Evolutionary conservation across 495 filamentous ascomycete genomes (phyloP), one percentile per base, ranked within the genome.

Genomic region (Apiosordaria backusii): DNA sequence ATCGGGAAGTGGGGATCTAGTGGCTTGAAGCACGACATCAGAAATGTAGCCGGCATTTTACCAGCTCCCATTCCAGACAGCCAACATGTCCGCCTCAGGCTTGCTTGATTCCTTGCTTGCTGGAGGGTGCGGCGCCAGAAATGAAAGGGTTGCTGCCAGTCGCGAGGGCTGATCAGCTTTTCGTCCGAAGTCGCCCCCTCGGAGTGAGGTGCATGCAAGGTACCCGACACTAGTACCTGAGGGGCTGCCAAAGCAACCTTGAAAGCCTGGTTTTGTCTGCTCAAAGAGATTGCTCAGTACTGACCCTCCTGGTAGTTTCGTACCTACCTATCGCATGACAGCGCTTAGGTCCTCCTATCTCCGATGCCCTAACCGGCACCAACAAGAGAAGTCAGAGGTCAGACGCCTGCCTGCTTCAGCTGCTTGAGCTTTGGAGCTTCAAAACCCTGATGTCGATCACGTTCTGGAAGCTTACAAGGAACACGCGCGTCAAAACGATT

Each of bases 1-100:
- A 75, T 72, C 72, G 64, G 61, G 70, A 69, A 62, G 57, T 27
- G 59, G 60, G 65, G 66, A 29, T 68, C 63, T 10, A 40, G 58
- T 68, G 29, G 54, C 61, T 66, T 65, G 57, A 65, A 69, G 64
- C 61, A 71, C 62, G 35, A 67, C 67, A 68, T 65, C 22, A 26
- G 29, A 64, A 22, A 62, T 65, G 73, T 69, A 75, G 65, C 70
- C 74, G 68, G 72, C 71, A 77, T 76, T 78, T 77, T 80, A 61
- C 65, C 59, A 65, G 55, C 61, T 59, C 57, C 65, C 65, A 66
- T 64, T 40, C 63, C 60, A 70, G 65, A 73, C 70, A 70, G 70
- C 72, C 72, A 74, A 74, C 70, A 75, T 75, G 52, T 6, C 4
- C 52, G n/a, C 10, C 22, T 19, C 52, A 21, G 13, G 29, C 22